These are phyloP conservation scores for Mallotus japonicus DNA, from an alignment of 441 rosid genomes.

Conservation along the genomic window DNA sequence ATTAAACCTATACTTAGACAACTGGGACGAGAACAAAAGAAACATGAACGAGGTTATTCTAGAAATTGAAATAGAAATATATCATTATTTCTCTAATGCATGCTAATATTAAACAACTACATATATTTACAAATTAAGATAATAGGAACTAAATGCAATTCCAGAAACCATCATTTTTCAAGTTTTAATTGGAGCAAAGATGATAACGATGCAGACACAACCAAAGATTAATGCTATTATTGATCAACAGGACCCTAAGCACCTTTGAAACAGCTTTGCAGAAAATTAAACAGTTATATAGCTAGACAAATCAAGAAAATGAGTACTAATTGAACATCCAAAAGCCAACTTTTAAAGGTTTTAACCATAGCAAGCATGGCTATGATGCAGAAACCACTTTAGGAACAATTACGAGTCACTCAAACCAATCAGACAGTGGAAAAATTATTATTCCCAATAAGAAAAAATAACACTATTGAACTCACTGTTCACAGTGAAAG, in stretches of 20 bases:
- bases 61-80: not conserved
- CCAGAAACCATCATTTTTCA: not conserved
- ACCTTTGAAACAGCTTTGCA: constrained; percentile 95
- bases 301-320: no score
- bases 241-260: constrained; percentile 19
- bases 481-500: not conserved
- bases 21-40: not conserved
- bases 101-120: not conserved
- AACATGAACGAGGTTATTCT: not conserved
- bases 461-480: not conserved
- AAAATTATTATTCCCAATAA: not conserved
- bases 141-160: no score
- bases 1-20: not conserved
- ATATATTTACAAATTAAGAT: no score
- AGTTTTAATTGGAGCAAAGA: not conserved
- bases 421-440: not conserved
- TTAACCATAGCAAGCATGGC: no score
- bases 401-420: not conserved
- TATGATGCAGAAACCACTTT: not conserved
- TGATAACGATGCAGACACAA: not conserved
- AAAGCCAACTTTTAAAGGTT: not conserved
- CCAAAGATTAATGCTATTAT: constrained; percentile 2
- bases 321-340: not conserved
- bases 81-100: not conserved
- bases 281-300: not conserved